These are phyloP conservation scores for Thalassiosira mediterranea DNA, from an alignment of 352 stramenopile genomes.

Conservation along the genomic window DNA sequence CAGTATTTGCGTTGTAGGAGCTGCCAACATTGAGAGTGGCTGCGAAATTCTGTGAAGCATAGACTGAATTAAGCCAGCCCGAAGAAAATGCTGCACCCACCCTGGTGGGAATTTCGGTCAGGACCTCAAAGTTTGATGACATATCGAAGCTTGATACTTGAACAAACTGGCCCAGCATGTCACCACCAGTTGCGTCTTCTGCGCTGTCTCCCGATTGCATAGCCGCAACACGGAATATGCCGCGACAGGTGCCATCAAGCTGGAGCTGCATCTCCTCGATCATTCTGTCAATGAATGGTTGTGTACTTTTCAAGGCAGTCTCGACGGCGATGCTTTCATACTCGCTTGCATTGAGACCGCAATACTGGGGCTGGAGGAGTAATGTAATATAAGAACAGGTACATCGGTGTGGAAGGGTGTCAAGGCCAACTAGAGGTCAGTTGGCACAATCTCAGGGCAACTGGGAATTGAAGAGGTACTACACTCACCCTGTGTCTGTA, in stretches of 20 bases:
- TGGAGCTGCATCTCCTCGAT: slow-evolving; percentile 39
- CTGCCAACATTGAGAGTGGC: slow-evolving; percentile 49
- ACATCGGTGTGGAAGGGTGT: no score
- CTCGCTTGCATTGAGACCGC: slow-evolving; percentile 38
- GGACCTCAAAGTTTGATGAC: slow-evolving; percentile 10
- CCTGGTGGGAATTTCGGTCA: slow-evolving; percentile 17
- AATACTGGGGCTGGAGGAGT: slow-evolving; percentile 31
- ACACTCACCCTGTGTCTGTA: slow-evolving; percentile 12
- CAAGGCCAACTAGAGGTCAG: no score
- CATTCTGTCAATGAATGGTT: slow-evolving; percentile 32
- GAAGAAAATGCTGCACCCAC: slow-evolving; percentile 33
- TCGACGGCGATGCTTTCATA: slow-evolving; percentile 33
- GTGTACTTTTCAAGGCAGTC: slow-evolving; percentile 36
- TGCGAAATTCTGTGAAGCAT: slow-evolving; percentile 55
- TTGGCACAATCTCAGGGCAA: no score
- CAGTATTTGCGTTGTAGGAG: slow-evolving; percentile 37
- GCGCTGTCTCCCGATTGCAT: slow-evolving; percentile 47
- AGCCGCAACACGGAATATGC: slow-evolving; percentile 49
- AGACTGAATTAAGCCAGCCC: slow-evolving; percentile 50
- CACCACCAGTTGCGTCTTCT: slow-evolving; percentile 12
- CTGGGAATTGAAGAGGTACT: no score
- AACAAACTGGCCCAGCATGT: slow-evolving; percentile 44
- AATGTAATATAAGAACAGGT: no score
- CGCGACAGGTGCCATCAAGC: slow-evolving; percentile 28
- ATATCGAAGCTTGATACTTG: slow-evolving; percentile 46